A percentile compares a stretch with the other conserved stretches of the same genome.
These are phyloP conservation scores for Bullera alba DNA, from an alignment of 768 basidiomycete species.

Conservation along the genomic window DNA sequence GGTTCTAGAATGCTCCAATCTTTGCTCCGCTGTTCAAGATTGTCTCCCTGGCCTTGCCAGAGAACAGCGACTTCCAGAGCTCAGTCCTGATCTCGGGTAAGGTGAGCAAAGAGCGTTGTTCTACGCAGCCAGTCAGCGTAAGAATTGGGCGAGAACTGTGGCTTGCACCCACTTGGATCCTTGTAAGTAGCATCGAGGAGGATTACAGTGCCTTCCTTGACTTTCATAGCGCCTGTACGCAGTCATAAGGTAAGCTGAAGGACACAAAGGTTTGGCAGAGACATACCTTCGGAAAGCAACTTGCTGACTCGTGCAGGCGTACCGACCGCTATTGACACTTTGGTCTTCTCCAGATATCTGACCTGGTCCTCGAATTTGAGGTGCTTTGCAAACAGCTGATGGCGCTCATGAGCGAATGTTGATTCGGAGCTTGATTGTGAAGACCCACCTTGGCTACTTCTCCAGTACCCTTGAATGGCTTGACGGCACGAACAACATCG, in stretches of 20 bases:
- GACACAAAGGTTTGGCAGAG: not conserved
- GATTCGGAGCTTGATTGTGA: not conserved
- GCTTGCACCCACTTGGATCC: slow-evolving; percentile 38
- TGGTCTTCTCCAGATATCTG: slow-evolving; percentile 73
- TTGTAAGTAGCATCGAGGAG: slow-evolving; percentile 29
- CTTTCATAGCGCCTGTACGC: slow-evolving; percentile 22
- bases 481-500: slow-evolving; percentile 58
- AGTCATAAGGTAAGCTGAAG: not conserved
- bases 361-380: slow-evolving; percentile 85
- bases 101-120: slow-evolving; percentile 40
- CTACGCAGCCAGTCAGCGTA: not conserved
- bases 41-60: slow-evolving; percentile 24
- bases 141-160: not conserved
- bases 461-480: slow-evolving; percentile 59
- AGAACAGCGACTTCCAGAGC: slow-evolving; percentile 42
- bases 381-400: slow-evolving; percentile 78
- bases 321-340: slow-evolving; percentile 79
- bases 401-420: not conserved
- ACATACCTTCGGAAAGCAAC: slow-evolving; percentile 51
- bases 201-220: slow-evolving; percentile 29
- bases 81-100: slow-evolving; percentile 41
- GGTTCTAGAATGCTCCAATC: slow-evolving; percentile 39
- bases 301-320: slow-evolving; percentile 89
- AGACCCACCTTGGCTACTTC: slow-evolving; percentile 68
- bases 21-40: slow-evolving; percentile 27